These are phyloP conservation scores for Bonia amplexicaulis DNA, from an alignment of 176 grass and related monocot species.

Conservation along the genomic window DNA sequence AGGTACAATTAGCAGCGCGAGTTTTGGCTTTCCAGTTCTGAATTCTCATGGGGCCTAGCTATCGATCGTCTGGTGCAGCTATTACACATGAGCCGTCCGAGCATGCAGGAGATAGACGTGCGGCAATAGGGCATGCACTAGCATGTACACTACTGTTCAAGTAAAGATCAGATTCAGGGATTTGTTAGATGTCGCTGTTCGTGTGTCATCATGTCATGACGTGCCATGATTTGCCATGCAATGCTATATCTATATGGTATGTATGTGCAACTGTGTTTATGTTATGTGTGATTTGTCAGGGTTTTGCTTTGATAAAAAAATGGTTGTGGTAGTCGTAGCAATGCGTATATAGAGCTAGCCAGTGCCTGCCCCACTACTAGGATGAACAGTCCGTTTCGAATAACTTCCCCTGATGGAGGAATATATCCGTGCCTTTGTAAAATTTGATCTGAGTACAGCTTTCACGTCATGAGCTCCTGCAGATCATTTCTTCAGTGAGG, in stretches of 20 bases:
- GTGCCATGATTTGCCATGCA: background rate
- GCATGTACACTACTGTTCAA: background rate
- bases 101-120: background rate
- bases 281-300: background rate
- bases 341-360: background rate
- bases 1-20: slow-evolving; percentile 17
- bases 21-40: slow-evolving; percentile 27
- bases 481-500: background rate
- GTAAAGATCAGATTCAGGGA: background rate
- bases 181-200: background rate
- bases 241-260: background rate
- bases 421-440: slow-evolving; percentile 9
- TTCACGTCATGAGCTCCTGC: slow-evolving; percentile 5
- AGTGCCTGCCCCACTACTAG: slow-evolving; percentile 11
- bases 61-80: background rate
- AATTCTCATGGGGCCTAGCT: background rate
- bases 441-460: background rate
- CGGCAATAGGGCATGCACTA: too few species aligned
- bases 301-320: background rate
- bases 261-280: too few species aligned
- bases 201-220: background rate
- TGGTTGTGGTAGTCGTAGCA: background rate
- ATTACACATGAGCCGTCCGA: background rate
- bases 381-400: background rate
- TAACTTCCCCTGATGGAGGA: slow-evolving; percentile 19